phyloP scores from a whole-genome alignment of 768 basidiomycete species.

The Panus rudis region DNA sequence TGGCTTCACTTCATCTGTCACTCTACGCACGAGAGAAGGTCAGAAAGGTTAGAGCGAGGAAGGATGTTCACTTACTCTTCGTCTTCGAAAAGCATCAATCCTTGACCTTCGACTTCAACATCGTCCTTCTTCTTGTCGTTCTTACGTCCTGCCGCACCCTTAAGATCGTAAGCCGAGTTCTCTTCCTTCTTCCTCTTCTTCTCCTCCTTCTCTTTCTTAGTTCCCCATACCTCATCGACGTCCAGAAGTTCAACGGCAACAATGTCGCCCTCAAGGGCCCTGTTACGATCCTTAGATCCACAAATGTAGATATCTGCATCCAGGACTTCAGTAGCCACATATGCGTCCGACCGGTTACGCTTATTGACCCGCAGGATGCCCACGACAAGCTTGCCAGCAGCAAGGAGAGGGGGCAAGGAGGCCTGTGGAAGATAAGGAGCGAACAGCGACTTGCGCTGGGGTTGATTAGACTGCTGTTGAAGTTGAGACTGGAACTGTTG shows the following conservation, averaged over 20 bases:
- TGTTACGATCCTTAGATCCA: conserved; percentile 97
- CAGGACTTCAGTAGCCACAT: conserved; percentile 95
- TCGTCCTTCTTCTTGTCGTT: conserved; percentile 99
- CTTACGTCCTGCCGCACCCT: conserved; percentile 67
- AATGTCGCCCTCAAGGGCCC: conserved; percentile 96
- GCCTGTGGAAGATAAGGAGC: conserved; percentile 98
- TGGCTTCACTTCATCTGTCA: conserved; percentile 96
- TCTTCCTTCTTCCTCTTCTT: conserved; percentile 99
- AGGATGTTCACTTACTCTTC: conserved; percentile 61
- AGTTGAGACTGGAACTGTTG: conserved; percentile 94
- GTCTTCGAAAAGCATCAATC: conserved; percentile 92
- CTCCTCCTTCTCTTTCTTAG: conserved; percentile 99
- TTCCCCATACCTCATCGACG: conserved; percentile 96
- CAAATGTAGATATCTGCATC: conserved; percentile 99
- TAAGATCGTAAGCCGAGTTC: conserved; percentile 89
- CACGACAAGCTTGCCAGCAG: conserved; percentile 95
- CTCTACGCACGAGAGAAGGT: conserved; percentile 38
- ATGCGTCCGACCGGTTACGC: conserved; percentile 96
- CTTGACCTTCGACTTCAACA: conserved; percentile 98
- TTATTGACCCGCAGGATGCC: conserved; percentile 97
- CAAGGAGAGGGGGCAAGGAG: conserved; percentile 90
- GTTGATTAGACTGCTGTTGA: conserved; percentile 86
- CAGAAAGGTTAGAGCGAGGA: conserved; percentile 4
- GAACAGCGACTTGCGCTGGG: conserved; percentile 96
- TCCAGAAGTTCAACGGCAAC: conserved; percentile 97